phyloP scores from a whole-genome alignment of 441 rosid genomes.

The Heliophila coronopifolia region DNA sequence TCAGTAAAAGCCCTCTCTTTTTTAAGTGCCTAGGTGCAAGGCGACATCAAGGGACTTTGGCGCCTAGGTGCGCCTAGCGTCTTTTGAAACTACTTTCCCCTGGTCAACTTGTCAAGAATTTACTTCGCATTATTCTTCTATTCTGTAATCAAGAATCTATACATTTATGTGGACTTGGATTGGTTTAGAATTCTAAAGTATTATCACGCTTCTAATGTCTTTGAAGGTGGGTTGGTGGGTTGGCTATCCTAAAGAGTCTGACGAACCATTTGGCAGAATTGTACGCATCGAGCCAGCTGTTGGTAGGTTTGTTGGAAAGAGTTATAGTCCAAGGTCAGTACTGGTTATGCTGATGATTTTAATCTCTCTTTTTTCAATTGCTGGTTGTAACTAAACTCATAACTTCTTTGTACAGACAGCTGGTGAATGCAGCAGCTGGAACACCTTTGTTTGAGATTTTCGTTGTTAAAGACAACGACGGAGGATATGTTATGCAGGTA shows the following conservation, averaged over 20 bases:
- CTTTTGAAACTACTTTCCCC: no score
- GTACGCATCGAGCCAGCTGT: slow-evolving; percentile 73
- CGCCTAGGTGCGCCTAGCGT: no score
- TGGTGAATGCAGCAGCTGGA: slow-evolving; percentile 72
- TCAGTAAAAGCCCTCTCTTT: no score
- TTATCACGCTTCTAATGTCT: not conserved
- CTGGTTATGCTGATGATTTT: slow-evolving; percentile 7
- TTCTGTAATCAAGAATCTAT: slow-evolving; percentile 1
- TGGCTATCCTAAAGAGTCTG: slow-evolving; percentile 67
- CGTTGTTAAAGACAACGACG: slow-evolving; percentile 67
- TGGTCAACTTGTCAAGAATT: not conserved
- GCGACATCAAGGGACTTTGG: no score
- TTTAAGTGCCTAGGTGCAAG: no score
- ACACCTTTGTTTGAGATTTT: slow-evolving; percentile 85
- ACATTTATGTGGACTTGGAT: not conserved
- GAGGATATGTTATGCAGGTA: slow-evolving; percentile 73
- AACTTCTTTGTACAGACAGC: slow-evolving; percentile 56
- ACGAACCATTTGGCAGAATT: slow-evolving; percentile 79
- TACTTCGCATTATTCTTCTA: not conserved
- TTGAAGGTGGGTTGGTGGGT: slow-evolving; percentile 97
- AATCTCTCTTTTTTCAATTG: not conserved
- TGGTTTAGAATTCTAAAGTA: not conserved
- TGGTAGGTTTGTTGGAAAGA: slow-evolving; percentile 83
- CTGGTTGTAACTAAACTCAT: slow-evolving; percentile 1
- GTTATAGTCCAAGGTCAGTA: slow-evolving; percentile 76